Conservation (phyloP, 805 yeast genomes). For the Wickerhamomyces queroliae region DNA sequence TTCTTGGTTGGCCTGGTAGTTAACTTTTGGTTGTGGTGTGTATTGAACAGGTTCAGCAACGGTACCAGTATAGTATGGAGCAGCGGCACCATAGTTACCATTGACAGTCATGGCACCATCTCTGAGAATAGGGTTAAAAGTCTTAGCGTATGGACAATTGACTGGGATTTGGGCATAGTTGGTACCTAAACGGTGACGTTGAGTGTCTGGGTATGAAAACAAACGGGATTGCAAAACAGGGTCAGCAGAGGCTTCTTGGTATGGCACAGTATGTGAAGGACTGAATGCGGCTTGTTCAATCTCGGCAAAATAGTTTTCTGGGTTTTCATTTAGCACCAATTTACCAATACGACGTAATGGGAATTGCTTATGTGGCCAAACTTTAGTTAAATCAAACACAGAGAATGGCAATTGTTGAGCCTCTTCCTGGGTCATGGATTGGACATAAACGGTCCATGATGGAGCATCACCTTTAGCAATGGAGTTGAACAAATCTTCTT, state of each 20-base stretch:
- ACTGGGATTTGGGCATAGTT: constrained; percentile 86
- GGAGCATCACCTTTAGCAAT: constrained; percentile 77
- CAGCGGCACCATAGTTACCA: constrained; percentile 71
- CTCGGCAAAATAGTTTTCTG: constrained; percentile 83
- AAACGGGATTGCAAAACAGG: constrained; percentile 80
- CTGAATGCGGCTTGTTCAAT: constrained; percentile 83
- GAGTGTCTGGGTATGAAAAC: constrained; percentile 82
- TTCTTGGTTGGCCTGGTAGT: constrained; percentile 62
- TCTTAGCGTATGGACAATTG: constrained; percentile 66
- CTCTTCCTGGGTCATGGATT: constrained; percentile 80
- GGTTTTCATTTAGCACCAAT: constrained; percentile 74
- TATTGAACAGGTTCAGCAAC: constrained; percentile 29
- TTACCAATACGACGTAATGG: constrained; percentile 86
- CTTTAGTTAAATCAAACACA: constrained; percentile 85
- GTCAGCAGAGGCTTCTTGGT: constrained; percentile 77
- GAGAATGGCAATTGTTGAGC: constrained; percentile 73
- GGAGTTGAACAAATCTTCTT: constrained; percentile 71
- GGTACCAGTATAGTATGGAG: constrained; percentile 60
- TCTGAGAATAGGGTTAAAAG: constrained; percentile 67
- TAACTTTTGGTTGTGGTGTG: constrained; percentile 18
- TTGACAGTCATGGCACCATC: constrained; percentile 73
- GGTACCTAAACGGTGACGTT: constrained; percentile 70
- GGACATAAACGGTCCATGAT: constrained; percentile 80
- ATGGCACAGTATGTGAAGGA: constrained; percentile 81
- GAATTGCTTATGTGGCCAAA: constrained; percentile 85